Percentiles rank a stretch among this genome's conserved stretches.
phyloP scores from a whole-genome alignment of 225 moss, liverwort and hornwort genomes.

The Bryoerythrophyllum caledonicum region DNA sequence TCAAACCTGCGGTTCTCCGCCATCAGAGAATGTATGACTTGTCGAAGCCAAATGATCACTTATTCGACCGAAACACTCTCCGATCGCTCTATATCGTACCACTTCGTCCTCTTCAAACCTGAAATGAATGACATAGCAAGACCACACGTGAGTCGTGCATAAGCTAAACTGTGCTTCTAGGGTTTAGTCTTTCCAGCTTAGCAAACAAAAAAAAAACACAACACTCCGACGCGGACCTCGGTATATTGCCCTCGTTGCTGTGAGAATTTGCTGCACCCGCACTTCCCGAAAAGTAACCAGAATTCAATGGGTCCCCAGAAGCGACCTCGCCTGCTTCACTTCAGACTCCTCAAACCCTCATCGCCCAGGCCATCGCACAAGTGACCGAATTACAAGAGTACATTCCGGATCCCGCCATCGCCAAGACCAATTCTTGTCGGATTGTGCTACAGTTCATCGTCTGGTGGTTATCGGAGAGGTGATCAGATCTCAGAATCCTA shows the following conservation, averaged over 20 bases:
- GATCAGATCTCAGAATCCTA: background rate
- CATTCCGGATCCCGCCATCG: background rate
- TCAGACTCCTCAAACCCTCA: background rate
- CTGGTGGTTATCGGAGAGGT: background rate
- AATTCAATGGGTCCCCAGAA: background rate
- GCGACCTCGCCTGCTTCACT: background rate
- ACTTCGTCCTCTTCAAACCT: background rate
- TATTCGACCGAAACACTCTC: too few species aligned
- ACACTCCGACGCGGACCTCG: background rate
- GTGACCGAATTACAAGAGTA: background rate
- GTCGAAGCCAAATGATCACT: too few species aligned
- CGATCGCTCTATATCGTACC: background rate
- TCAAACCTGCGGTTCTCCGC: background rate
- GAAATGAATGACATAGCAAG: too few species aligned
- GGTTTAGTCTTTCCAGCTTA: background rate
- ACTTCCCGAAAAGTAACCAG: background rate
- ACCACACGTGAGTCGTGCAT: background rate
- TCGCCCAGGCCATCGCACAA: background rate
- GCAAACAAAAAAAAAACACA: background rate
- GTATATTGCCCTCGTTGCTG: background rate
- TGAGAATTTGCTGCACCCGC: background rate
- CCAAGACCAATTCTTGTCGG: background rate
- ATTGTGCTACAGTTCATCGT: too few species aligned
- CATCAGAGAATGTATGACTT: background rate
- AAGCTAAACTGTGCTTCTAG: background rate